Base-by-base conservation (phyloP, 257 asterid genomes). In the Apocynum venetum region DNA sequence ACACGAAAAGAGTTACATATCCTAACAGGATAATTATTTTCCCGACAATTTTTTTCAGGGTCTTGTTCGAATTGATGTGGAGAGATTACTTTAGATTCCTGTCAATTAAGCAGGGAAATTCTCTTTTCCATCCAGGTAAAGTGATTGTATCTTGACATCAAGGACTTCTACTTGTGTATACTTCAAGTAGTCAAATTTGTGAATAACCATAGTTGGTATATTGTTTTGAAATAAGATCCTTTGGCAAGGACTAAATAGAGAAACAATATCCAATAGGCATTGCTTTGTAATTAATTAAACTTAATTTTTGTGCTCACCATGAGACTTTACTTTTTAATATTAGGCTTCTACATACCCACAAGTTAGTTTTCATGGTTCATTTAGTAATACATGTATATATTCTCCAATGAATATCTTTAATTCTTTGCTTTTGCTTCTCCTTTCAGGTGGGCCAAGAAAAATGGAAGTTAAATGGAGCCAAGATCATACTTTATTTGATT, bases 51-150 rank as follows among this genome's bases (percentile, higher is more conserved):
- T 72, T 76, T 52, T 79, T 49, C 92, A 95, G 99, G 98, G 96
- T 95, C 78, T 85, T 95, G 85, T 95, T 95, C 79, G 99, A 95
- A 81, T 87, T 95, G 85, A 86, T 93, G 76, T 95, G 99, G 99
- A 95, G 98, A 85, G 99, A 95, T 86, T 95, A 95, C 90, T 95
- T 95, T 86, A 84, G 91, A 76, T 95, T 93, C 83, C 89, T 95
- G 41, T 93, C 99, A 17, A 88, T 93, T 84, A 93, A 91, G 86
- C 88, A 76, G 77, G 97, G 92, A 59, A 91, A 91, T 85, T 87
- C 96, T 75, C 90, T 95, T 59, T 95, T 95, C 78, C 89, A 89
- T 79, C 85, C 86, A 87, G 98, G 98, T 94, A 76, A 81, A 73
- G 17, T 35, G 10, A 46, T 0, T 36, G 3, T 40, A 36, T 52